Base-by-base conservation (phyloP, 768 basidiomycete species). In the Podaxis carcinomalis region DNA sequence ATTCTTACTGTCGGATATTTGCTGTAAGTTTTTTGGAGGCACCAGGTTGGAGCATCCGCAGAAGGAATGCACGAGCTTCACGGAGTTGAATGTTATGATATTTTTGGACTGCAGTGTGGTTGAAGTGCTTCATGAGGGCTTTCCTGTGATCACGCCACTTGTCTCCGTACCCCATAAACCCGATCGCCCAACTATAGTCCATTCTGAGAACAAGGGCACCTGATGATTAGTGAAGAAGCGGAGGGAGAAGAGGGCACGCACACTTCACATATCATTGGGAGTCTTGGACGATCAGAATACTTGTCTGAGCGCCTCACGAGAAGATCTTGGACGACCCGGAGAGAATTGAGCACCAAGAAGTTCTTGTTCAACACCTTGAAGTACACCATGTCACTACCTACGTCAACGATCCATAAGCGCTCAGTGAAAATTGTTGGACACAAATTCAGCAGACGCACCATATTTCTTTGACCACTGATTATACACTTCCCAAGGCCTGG, bases 41-140 rank as follows among this genome's bases (percentile, higher is more conserved):
- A 25, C 50, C 46, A 27, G 56, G 21, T n/a, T 53, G 35, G 7
- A 37, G 23, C 32, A 64, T 39, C 11, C 50, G 56, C 13, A 60
- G 55, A 28, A 62, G 57, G 36, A 59, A 60, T 16, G 25, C 40
- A 21, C 32, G 49, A 11, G 37, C 32, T 39, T 62, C 49, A 28
- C 59, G 52, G 19, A 59, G 23, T 10, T 56, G 39, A 4, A 67
- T 62, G 19, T 65, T 64, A 28, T 59, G 59, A 37, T 68, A 66
- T 14, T 63, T 51, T 1, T 19, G 19, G 14, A 50, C 21, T 4
- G 65, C 64, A 16, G 66, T 65, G 14, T 54, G 59, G 39, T 66
- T 70, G n/a, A 75, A 64, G 58, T 68, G 59, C 11, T 70, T 59
- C 9, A 70, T 68, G 25, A 71, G 61, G 55, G 69, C 63, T 42